These are phyloP conservation scores for Hymenoscyphus linearis DNA, from an alignment of 2,329 filamentous ascomycete genomes.

Conservation along the genomic window DNA sequence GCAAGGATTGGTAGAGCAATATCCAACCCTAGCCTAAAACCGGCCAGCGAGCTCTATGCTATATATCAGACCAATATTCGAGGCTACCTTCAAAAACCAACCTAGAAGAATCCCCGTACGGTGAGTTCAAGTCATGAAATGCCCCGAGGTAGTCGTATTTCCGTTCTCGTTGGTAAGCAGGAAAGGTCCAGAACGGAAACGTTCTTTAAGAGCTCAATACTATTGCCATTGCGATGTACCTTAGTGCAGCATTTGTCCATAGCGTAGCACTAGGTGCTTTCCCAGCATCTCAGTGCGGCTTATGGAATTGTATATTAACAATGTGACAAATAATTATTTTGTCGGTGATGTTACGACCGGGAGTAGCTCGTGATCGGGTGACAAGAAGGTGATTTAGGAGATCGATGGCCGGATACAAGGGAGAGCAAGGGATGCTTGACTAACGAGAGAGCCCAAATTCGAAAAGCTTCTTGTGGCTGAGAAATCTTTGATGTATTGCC, in stretches of 20 bases:
- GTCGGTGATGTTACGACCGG: not conserved
- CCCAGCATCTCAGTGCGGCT: not conserved
- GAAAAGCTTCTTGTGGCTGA: not conserved
- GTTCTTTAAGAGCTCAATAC: no score
- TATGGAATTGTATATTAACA: not conserved
- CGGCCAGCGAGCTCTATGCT: no score
- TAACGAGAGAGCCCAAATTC: not conserved
- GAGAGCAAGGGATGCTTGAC: not conserved
- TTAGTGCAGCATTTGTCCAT: not conserved
- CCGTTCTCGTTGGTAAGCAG: no score
- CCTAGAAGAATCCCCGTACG: no score
- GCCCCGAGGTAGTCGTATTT: no score
- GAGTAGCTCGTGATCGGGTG: not conserved
- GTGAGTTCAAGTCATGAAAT: no score
- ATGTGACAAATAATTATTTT: not conserved
- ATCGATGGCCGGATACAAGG: not conserved
- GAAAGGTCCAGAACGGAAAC: no score
- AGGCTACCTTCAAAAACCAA: no score
- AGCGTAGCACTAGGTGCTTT: not conserved
- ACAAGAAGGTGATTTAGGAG: not conserved
- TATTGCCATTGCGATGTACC: no score
- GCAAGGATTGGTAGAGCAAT: no score
- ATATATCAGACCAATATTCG: no score
- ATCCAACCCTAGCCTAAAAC: no score
- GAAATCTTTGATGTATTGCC: not conserved